Evolutionary conservation across 768 basidiomycete genomes (phyloP).

Genomic region (Pilatotrama ljubarskyi): DNA sequence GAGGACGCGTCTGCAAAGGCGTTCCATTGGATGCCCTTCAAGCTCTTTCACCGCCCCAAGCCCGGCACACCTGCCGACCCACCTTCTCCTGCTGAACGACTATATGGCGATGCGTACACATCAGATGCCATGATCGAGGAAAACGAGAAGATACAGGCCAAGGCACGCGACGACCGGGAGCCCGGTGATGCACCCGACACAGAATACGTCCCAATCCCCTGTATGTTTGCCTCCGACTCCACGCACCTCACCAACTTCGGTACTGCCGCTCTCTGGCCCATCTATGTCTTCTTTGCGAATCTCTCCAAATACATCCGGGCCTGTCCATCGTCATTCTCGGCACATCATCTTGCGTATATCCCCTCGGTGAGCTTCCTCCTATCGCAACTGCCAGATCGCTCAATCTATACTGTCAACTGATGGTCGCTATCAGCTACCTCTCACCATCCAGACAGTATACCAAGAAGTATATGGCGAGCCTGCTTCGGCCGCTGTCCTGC

Average conservation of each 20-base stretch:
- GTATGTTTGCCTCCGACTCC: constrained; percentile 27
- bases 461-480: constrained; percentile 11
- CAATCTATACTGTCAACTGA: not conserved
- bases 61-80: too few species aligned
- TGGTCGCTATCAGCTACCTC: too few species aligned
- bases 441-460: constrained; percentile 33
- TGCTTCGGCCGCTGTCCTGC: constrained; percentile 25
- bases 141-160: constrained; percentile 10
- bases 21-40: constrained; percentile 10
- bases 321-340: constrained; percentile 31
- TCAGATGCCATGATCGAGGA: constrained; percentile 16
- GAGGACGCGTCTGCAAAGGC: not conserved
- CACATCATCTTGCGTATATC: constrained; percentile 46
- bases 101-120: constrained; percentile 22
- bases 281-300: constrained; percentile 30
- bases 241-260: constrained; percentile 31
- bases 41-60: not conserved
- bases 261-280: constrained; percentile 35
- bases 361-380: constrained; percentile 33
- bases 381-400: not conserved
- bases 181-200: constrained; percentile 2
- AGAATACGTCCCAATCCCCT: constrained; percentile 10
- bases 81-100: not conserved
- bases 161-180: constrained; percentile 15
- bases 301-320: constrained; percentile 36